Conservation (phyloP, 2,329 filamentous ascomycete species). For the Fusarium bactridioides region DNA sequence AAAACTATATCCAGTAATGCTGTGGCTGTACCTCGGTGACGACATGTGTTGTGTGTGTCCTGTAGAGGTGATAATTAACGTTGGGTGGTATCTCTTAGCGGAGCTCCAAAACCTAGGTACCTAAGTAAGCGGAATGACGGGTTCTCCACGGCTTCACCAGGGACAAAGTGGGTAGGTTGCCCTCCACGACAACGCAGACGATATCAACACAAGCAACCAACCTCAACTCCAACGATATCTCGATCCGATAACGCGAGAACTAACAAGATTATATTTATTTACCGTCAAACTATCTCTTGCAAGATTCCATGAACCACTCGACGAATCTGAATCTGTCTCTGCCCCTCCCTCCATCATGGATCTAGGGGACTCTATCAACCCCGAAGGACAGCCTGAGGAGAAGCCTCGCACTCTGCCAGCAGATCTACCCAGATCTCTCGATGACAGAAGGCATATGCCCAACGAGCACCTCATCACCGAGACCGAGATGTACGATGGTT, state of each 20-base stretch:
- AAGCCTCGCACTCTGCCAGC: constrained; percentile 70
- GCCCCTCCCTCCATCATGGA: constrained; percentile 63
- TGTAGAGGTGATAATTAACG: not conserved
- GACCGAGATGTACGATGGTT: constrained; percentile 98
- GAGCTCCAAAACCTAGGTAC: constrained; percentile 8
- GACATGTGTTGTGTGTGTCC: constrained; percentile 9
- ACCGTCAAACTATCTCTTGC: not conserved
- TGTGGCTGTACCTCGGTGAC: constrained; percentile 30
- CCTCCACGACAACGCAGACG: constrained; percentile 36
- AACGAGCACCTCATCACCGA: constrained; percentile 72
- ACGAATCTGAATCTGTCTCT: constrained; percentile 41
- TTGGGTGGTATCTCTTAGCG: constrained; percentile 5
- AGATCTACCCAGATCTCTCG: constrained; percentile 89
- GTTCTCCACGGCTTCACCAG: constrained; percentile 38
- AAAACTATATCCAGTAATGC: constrained; percentile 18
- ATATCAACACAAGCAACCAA: constrained; percentile 28
- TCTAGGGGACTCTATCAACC: constrained; percentile 59
- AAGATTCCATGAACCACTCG: constrained; percentile 45
- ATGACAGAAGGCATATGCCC: constrained; percentile 80
- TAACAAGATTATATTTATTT: not conserved
- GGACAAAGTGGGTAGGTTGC: constrained; percentile 38
- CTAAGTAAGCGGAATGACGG: constrained; percentile 29
- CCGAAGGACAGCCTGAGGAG: constrained; percentile 47
- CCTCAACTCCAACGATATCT: constrained; percentile 3
- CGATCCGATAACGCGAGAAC: not conserved